phyloP scores from a whole-genome alignment of 2,329 filamentous ascomycete genomes.

The Fonsecaea nubica region DNA sequence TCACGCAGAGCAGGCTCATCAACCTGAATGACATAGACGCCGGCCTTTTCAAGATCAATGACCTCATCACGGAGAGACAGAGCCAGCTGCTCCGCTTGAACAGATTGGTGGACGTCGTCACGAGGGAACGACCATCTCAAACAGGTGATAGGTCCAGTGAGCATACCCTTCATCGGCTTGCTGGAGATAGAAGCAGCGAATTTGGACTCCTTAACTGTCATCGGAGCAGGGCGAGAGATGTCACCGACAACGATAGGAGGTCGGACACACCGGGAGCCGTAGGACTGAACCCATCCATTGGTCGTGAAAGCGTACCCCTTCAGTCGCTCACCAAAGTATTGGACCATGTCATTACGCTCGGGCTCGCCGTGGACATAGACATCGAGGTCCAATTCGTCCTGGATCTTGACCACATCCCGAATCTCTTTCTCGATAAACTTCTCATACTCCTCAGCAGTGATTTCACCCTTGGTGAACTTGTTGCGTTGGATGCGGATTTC shows the following conservation, averaged over 20 bases:
- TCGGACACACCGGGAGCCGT: constrained; percentile 97
- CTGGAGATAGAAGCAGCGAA: constrained; percentile 94
- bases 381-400: constrained; percentile 96
- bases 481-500: constrained; percentile 96
- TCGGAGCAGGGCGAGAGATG: constrained; percentile 92
- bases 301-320: constrained; percentile 98
- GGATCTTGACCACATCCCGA: constrained; percentile 89
- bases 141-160: constrained; percentile 98
- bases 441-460: constrained; percentile 90
- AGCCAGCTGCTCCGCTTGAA: constrained; percentile 98
- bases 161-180: constrained; percentile 99
- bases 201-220: constrained; percentile 99
- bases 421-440: constrained; percentile 99
- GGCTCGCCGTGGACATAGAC: constrained; percentile 99
- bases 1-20: constrained; percentile 99
- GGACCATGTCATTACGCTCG: constrained; percentile 99
- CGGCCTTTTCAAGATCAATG: constrained; percentile 94
- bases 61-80: constrained; percentile 98
- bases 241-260: constrained; percentile 98
- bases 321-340: constrained; percentile 98
- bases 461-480: constrained; percentile 99
- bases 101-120: constrained; percentile 98
- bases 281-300: constrained; percentile 97
- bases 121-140: constrained; percentile 99
- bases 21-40: constrained; percentile 97